These are phyloP conservation scores for Trametes polyzona DNA, from an alignment of 1,284 basidiomycete species.

Conservation along the genomic window DNA sequence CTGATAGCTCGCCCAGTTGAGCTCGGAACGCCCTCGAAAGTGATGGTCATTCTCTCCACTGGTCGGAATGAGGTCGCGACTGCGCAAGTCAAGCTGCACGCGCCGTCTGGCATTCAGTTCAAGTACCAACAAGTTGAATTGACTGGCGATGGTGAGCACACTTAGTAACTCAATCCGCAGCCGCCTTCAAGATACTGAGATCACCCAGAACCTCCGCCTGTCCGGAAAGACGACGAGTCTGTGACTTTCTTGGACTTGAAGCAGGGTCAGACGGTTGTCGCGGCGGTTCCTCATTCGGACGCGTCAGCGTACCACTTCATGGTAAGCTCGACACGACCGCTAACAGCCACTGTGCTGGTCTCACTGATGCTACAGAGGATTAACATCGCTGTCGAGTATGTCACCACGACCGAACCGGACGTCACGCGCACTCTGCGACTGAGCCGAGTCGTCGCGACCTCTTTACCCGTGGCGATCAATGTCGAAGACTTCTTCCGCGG, in stretches of 20 bases:
- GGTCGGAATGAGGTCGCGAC: conserved; percentile 67
- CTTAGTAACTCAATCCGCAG: too few relatives aligned
- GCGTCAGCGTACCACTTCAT: conserved; percentile 57
- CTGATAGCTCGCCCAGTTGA: conserved; percentile 51
- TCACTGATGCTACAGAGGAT: conserved; percentile 56
- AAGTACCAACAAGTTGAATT: conserved; percentile 48
- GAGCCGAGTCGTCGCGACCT: conserved; percentile 58
- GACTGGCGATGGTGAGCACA: conserved; percentile 42
- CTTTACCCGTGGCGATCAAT: conserved; percentile 80
- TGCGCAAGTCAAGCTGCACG: conserved; percentile 55
- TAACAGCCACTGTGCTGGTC: not conserved
- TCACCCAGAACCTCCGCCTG: conserved; percentile 15
- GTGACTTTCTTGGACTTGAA: conserved; percentile 53
- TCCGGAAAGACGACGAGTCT: conserved; percentile 45
- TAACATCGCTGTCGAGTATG: conserved; percentile 62
- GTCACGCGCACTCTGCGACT: conserved; percentile 55
- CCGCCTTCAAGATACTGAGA: not conserved
- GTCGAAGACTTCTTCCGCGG: conserved; percentile 88
- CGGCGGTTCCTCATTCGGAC: conserved; percentile 67
- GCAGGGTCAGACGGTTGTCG: conserved; percentile 46
- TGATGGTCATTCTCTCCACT: conserved; percentile 60
- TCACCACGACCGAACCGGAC: conserved; percentile 54
- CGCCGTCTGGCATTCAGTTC: conserved; percentile 57
- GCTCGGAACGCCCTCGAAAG: conserved; percentile 59
- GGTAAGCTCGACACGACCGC: conserved; percentile 41